A percentile compares a stretch with the other conserved stretches of the same genome.
phyloP scores from a whole-genome alignment of 441 rosid species.

The Lepidium campestre region DNA sequence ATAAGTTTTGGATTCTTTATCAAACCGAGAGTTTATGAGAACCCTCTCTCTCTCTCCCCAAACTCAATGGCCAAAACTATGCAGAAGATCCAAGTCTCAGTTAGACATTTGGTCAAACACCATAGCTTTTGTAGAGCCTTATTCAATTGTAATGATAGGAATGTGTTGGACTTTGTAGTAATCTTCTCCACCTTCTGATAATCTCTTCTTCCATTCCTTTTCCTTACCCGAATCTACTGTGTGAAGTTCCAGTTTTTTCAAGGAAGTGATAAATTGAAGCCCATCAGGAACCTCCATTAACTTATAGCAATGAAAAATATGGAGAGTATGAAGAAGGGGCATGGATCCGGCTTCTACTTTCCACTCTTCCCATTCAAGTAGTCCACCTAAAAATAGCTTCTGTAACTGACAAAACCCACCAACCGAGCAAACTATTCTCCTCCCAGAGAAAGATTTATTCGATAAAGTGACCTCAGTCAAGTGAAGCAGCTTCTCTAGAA shows the following conservation, averaged over 20 bases:
- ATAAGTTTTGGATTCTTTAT: too few species aligned
- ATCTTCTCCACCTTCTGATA: slow-evolving; percentile 16
- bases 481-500: neutral
- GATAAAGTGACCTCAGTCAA: neutral
- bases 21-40: too few species aligned
- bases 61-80: too few species aligned
- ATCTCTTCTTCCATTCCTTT: neutral
- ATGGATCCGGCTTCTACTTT: slow-evolving; percentile 12
- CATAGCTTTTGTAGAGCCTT: too few species aligned
- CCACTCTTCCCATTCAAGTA: slow-evolving; percentile 6
- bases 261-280: neutral
- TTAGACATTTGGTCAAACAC: too few species aligned
- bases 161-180: slow-evolving; percentile 30
- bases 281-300: slow-evolving; percentile 29
- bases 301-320: slow-evolving; percentile 8
- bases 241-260: neutral
- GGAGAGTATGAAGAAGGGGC: slow-evolving; percentile 7
- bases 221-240: neutral
- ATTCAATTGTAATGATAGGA: neutral
- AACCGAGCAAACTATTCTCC: neutral
- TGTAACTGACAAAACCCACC: slow-evolving; percentile 3
- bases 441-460: neutral
- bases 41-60: too few species aligned
- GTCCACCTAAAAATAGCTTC: fast-evolving
- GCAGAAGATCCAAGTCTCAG: too few species aligned